phyloP scores from a whole-genome alignment of 192 early-diverging fungal species.

The Geranomyces michiganensis region DNA sequence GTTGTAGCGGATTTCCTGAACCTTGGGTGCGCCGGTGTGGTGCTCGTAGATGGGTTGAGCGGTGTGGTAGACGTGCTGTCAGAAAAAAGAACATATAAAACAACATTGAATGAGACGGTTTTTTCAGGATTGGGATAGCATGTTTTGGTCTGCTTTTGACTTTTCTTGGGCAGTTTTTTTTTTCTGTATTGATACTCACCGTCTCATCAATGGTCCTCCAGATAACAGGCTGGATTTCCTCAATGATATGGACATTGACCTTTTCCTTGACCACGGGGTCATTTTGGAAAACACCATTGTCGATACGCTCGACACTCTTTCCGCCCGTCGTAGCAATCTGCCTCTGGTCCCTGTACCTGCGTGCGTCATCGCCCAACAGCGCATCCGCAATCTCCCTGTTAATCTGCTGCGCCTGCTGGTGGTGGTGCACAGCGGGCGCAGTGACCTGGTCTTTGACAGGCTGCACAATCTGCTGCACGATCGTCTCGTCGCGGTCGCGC shows the following conservation, averaged over 20 bases:
- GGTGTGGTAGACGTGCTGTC: constrained; percentile 28
- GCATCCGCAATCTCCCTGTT: constrained; percentile 15
- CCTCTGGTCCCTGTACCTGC: constrained; percentile 18
- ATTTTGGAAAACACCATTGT: constrained; percentile 8
- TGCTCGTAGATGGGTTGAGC: constrained; percentile 34
- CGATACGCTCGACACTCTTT: constrained; percentile 16
- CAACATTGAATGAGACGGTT: not conserved
- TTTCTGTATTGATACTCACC: not conserved
- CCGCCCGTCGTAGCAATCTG: constrained; percentile 16
- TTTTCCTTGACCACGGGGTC: constrained; percentile 25
- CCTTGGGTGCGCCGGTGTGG: constrained; percentile 17
- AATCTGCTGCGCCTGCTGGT: constrained; percentile 14
- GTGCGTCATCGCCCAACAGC: constrained; percentile 16
- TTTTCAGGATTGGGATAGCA: not conserved
- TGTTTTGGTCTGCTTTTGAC: not conserved
- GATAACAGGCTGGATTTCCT: constrained; percentile 37
- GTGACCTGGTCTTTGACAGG: constrained; percentile 23
- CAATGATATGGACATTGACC: constrained; percentile 30
- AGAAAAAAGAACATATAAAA: not conserved
- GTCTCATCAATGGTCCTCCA: constrained; percentile 30
- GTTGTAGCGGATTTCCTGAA: constrained; percentile 27
- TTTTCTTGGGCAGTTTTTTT: not conserved
- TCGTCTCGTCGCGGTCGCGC: constrained; percentile 30
- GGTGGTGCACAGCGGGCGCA: constrained; percentile 20
- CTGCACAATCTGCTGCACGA: constrained; percentile 34